Evolutionary conservation across 306 rosid species (phyloP).

Genomic region (Quercus mongolica): DNA sequence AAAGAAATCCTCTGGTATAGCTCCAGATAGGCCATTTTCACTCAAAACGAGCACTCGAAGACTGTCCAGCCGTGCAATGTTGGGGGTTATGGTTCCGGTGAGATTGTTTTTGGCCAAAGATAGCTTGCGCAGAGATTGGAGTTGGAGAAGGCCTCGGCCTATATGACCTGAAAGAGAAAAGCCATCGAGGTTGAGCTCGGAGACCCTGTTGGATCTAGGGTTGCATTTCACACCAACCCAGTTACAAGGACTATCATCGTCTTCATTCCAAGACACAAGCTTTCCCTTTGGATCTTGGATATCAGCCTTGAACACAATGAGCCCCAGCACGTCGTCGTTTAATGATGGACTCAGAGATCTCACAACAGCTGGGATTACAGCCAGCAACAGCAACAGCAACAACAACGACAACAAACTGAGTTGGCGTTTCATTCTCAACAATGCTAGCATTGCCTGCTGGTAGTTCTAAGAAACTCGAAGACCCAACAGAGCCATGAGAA

Average conservation of each 20-base stretch:
- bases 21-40: constrained; percentile 65
- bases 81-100: constrained; percentile 64
- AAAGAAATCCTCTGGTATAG: constrained; percentile 66
- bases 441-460: constrained; percentile 34
- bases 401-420: constrained; percentile 14
- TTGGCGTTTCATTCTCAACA: constrained; percentile 38
- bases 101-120: constrained; percentile 75
- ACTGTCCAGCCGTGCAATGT: constrained; percentile 56
- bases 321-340: constrained; percentile 92
- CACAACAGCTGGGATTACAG: constrained; percentile 35
- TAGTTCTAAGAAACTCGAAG: background rate
- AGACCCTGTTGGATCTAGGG: constrained; percentile 88
- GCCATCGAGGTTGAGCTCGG: constrained; percentile 77
- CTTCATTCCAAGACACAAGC: constrained; percentile 82
- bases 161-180: constrained; percentile 77
- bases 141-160: constrained; percentile 73
- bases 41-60: constrained; percentile 83
- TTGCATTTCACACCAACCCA: constrained; percentile 87
- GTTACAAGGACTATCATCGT: constrained; percentile 68
- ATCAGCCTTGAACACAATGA: constrained; percentile 92
- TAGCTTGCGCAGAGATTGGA: constrained; percentile 68
- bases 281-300: constrained; percentile 77
- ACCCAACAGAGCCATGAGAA: constrained; percentile 45
- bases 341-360: constrained; percentile 69
- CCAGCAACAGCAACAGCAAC: constrained; percentile 24